These are phyloP conservation scores for Sclerospora graminicola DNA, from an alignment of 352 stramenopile genomes.

Conservation along the genomic window DNA sequence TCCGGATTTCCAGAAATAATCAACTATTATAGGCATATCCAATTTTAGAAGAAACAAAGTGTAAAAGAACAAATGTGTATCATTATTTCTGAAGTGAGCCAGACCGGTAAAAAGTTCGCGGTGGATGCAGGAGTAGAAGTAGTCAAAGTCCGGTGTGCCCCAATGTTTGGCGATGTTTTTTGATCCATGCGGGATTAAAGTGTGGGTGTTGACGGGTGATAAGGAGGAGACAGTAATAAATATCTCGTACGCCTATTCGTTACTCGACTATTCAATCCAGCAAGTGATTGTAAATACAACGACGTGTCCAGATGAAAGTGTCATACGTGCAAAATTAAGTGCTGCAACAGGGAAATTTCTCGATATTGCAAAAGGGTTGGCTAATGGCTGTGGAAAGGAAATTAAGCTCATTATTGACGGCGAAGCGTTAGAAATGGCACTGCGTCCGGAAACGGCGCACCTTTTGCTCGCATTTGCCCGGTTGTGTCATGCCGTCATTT, in stretches of 20 bases:
- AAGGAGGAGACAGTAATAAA: slow-evolving; percentile 95
- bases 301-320: slow-evolving; percentile 52
- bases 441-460: slow-evolving; percentile 31
- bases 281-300: slow-evolving; percentile 67
- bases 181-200: slow-evolving; percentile 87
- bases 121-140: too few species aligned
- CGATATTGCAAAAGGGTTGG: slow-evolving; percentile 30
- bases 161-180: slow-evolving; percentile 66
- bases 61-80: too few species aligned
- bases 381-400: slow-evolving; percentile 26
- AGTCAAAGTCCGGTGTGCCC: slow-evolving; percentile 86
- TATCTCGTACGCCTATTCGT: slow-evolving; percentile 86
- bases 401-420: slow-evolving; percentile 66
- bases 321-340: slow-evolving; percentile 46
- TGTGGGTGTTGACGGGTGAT: slow-evolving; percentile 94
- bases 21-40: too few species aligned
- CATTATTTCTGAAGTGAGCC: too few species aligned
- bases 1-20: too few species aligned
- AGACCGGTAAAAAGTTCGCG: too few species aligned
- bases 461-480: slow-evolving; percentile 61
- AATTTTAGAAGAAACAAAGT: too few species aligned
- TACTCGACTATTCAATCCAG: slow-evolving; percentile 80
- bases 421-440: slow-evolving; percentile 54
- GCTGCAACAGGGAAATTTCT: slow-evolving; percentile 37
- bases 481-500: slow-evolving; percentile 70